Percentiles rank a stretch among this genome's conserved stretches.
phyloP scores from a whole-genome alignment of 2,329 filamentous ascomycete genomes.

The Decorospora gaudefroyi region DNA sequence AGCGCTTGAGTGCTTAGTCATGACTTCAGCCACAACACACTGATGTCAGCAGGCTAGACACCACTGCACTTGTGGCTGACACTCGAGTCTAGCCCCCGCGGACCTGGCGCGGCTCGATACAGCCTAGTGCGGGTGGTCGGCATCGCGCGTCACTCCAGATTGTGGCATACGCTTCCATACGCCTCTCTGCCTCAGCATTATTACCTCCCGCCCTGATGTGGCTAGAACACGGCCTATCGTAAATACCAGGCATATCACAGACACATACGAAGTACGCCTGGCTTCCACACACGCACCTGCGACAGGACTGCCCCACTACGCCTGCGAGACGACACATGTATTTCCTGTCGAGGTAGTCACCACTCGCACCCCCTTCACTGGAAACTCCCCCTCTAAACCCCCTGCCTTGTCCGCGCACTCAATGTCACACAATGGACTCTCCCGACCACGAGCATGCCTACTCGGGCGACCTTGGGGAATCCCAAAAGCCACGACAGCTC shows the following conservation, averaged over 20 bases:
- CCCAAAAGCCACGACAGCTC: conserved; percentile 56
- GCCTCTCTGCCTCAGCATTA: background rate
- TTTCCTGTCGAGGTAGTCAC: conserved; percentile 9
- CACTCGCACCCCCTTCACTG: conserved; percentile 2
- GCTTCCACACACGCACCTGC: conserved; percentile 4
- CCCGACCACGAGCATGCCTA: conserved; percentile 43
- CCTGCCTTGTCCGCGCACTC: conserved; percentile 4
- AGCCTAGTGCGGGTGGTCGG: conserved; percentile 13
- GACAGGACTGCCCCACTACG: conserved; percentile 12
- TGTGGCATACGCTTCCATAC: background rate
- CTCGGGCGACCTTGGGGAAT: conserved; percentile 37
- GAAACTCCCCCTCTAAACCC: no score
- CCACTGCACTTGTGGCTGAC: no score
- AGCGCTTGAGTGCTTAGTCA: conserved; percentile 24
- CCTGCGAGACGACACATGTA: conserved; percentile 15
- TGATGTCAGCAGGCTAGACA: conserved; percentile 8
- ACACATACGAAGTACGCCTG: background rate
- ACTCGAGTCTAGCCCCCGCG: conserved; percentile 1
- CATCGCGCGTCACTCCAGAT: conserved; percentile 8
- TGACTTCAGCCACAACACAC: conserved; percentile 16
- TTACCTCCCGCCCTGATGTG: background rate
- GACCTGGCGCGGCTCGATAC: conserved; percentile 6
- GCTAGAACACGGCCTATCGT: background rate
- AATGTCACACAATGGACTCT: conserved; percentile 45
- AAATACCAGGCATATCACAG: background rate